Base-by-base conservation (phyloP, 208 protist genomes). In the Acanthamoeba rhysodes region DNA sequence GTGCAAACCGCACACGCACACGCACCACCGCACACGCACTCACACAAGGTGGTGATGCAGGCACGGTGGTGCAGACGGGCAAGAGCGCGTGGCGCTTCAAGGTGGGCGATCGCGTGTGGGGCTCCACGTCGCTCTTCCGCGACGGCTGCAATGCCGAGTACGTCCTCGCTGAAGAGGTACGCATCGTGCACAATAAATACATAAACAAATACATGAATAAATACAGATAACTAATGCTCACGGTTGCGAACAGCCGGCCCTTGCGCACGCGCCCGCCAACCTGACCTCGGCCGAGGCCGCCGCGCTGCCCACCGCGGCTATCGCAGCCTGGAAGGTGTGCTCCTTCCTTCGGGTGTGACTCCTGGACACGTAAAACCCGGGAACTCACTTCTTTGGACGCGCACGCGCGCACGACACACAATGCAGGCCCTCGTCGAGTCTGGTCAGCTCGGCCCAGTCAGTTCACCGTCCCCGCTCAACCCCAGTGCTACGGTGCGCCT, bases 61-160 rank as follows among this genome's bases (percentile, higher is more conserved):
- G 66, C n/a, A 85, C 78, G 50, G 78, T 85, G 24, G 48, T 85
- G 34, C 41, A 53, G 37, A 27, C 78, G 50, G 78, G 78, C 78
- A 85, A 85, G 78, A 85, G n/a, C 4, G 78, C 32, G 48, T 85
- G 78, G 78, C 55, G 53, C 78, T 20, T 53, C 37, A 85, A 85
- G 50, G 78, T 62, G n/a, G 78, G 78, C 48, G 78, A 85, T 22
- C 41, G 50, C 48, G 78, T 85, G 48, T 85, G 78, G 78, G 78
- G n/a, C 50, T 2, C 78, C 78, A 85, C 78, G 7, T 85, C 78
- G 41, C 78, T 59, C 50, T 37, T 85, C 10, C 78, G 78, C 27
- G 78, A 85, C 6, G 78, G 78, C 41, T 85, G 34, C 78, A 34
- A 85, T 10, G 78, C 78, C 78, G 48, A 85, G 50, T 85, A 85